Base-by-base conservation (phyloP, 2,329 filamentous ascomycete genomes). In the Macroventuria anomochaeta region DNA sequence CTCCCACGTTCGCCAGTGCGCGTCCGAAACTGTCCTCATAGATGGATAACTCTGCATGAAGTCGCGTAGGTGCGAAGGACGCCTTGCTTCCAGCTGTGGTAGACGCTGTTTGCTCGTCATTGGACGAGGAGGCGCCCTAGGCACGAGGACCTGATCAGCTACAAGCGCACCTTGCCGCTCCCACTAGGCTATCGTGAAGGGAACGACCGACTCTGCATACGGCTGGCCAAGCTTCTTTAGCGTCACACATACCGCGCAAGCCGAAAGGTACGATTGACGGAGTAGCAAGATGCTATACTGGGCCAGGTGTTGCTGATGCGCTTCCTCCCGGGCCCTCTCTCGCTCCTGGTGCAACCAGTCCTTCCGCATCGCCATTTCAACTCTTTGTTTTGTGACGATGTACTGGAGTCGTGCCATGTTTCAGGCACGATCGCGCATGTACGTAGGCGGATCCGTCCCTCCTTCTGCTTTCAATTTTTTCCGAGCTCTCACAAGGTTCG, bases 311-410 rank as follows among this genome's bases (percentile, higher is more conserved):
- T 23, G 46, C 17, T 41, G 39, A 31, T 69, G 63, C 17, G 41
- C 42, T 18, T 61, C 57, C 17, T 67, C 61, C 67, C 68, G 69
- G 18, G 49, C 44, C 12, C 58, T 53, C 44, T 68, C 62, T 15
- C 59, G 53, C 43, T 68, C 62, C 57, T 57, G 58, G n/a, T 61
- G 63, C 32, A 64, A 36, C 32, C 64, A 62, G 7, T 60, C 58
- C 13, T 40, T 50, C n/a, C 34, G 58, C 20, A 57, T 51, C 8
- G 40, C 42, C 23, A 41, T 59, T 26, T 59, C 44, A 11, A 65
- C 46, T 25, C 52, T 53, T 26, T 57, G 40, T 21, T 50, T 54
- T 29, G 58, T 63, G 7, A 58, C 46, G 7, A 57, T 29, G 26
- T 64, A 59, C 18, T 32, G 48, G 12, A 66, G 57, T n/a, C 58